These are phyloP conservation scores for Eimeria acervulina DNA, from an alignment of 169 alveolate genomes.

Conservation along the genomic window DNA sequence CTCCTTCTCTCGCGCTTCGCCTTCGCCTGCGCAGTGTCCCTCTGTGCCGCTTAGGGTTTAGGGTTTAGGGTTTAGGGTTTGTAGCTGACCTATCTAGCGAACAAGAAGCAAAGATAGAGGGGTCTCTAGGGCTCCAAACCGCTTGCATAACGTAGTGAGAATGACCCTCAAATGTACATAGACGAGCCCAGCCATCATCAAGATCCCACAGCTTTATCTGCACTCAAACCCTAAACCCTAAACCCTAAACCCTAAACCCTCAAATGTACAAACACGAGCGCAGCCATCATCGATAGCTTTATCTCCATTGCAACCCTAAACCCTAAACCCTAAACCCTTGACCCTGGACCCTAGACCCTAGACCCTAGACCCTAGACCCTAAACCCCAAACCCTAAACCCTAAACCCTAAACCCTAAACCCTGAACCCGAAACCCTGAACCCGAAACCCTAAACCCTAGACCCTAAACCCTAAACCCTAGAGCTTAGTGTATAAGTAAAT, in stretches of 20 bases:
- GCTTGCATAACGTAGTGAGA: conserved; percentile 99
- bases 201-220: conserved; percentile 97
- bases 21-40: too few relatives aligned
- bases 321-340: neutral
- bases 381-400: neutral
- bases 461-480: neutral
- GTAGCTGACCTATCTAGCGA: conserved; percentile 20
- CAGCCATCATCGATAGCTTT: conserved; percentile 97
- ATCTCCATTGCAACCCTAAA: conserved; percentile 83
- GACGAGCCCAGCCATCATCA: conserved; percentile 96
- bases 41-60: neutral
- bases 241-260: neutral
- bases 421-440: conserved; percentile 12
- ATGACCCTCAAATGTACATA: conserved; percentile 97
- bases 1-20: too few relatives aligned
- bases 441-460: conserved; percentile 8
- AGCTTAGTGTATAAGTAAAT: neutral
- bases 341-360: conserved; percentile 29
- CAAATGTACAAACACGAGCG: conserved; percentile 93
- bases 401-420: conserved; percentile 27
- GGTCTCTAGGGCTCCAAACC: conserved; percentile 98
- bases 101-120: conserved; percentile 95
- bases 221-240: conserved; percentile 24
- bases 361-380: conserved; percentile 1
- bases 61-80: conserved; percentile 17